A percentile compares a stretch with the other conserved stretches of the same genome.
Conservation (phyloP, 768 basidiomycete species). For the Russula abietina region DNA sequence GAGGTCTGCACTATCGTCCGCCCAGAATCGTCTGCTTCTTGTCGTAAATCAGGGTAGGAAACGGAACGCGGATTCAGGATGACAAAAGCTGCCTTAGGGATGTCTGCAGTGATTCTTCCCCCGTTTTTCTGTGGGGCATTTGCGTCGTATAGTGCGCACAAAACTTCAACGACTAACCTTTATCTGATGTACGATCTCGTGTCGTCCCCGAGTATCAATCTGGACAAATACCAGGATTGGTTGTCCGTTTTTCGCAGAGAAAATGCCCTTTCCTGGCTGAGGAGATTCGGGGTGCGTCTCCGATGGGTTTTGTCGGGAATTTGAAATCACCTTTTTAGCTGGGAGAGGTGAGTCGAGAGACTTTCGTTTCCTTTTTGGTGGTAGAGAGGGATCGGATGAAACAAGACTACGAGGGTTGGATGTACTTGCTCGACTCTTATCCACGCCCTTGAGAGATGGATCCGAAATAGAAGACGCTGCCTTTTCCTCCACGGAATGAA, state of each 20-base stretch:
- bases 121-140: constrained; percentile 50
- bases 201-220: constrained; percentile 54
- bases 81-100: constrained; percentile 54
- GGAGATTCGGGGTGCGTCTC: neutral
- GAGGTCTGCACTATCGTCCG: constrained; percentile 46
- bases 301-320: neutral
- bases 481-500: neutral
- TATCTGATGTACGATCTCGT: constrained; percentile 45
- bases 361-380: constrained; percentile 13
- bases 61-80: constrained; percentile 50
- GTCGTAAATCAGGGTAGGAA: constrained; percentile 45
- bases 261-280: constrained; percentile 34
- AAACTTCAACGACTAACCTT: constrained; percentile 34
- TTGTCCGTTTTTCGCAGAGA: constrained; percentile 39
- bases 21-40: constrained; percentile 31
- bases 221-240: constrained; percentile 49
- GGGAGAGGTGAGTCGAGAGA: neutral
- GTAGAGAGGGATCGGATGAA: neutral
- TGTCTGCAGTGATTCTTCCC: constrained; percentile 50
- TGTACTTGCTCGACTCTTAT: neutral
- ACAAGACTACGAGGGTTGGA: neutral
- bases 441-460: neutral
- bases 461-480: neutral
- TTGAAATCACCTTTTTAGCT: neutral
- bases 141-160: neutral